Percentiles rank a stretch among this genome's conserved stretches.
Evolutionary conservation across 177 flowering plant genomes (phyloP).

Genomic region (Tripterygium wilfordii): DNA sequence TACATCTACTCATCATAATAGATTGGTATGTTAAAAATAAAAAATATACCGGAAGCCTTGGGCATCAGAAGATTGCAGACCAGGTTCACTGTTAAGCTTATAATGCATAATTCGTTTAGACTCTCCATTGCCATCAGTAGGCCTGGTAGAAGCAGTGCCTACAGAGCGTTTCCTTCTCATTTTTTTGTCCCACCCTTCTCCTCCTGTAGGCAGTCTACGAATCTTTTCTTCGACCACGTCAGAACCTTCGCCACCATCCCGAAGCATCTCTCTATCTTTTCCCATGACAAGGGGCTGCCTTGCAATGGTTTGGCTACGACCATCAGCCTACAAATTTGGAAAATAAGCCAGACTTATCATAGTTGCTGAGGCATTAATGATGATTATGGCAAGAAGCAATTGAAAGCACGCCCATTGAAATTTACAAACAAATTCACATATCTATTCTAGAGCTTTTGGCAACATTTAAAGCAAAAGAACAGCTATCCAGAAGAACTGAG

Average conservation of each 20-base stretch:
- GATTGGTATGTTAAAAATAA: no score
- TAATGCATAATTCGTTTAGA: conserved; percentile 44
- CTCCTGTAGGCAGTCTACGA: conserved; percentile 69
- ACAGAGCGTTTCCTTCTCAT: conserved; percentile 88
- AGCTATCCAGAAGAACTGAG: no score
- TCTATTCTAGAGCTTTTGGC: no score
- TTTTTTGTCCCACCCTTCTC: conserved; percentile 87
- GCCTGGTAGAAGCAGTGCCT: conserved; percentile 46
- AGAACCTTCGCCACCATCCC: conserved; percentile 47
- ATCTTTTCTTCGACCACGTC: conserved; percentile 68
- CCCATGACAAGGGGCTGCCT: conserved; percentile 45
- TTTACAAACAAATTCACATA: no score
- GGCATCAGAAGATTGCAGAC: conserved; percentile 48
- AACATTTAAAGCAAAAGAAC: no score
- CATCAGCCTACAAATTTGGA: conserved; percentile 60
- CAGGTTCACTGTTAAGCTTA: conserved; percentile 48
- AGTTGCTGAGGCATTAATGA: no score
- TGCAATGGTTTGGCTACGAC: conserved; percentile 29
- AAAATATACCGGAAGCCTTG: conserved; percentile 66
- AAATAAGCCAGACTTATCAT: conserved; percentile 35
- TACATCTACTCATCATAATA: background rate
- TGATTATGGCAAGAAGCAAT: no score
- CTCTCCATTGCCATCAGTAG: conserved; percentile 59
- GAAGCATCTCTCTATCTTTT: conserved; percentile 60
- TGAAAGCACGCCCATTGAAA: no score